Evolutionary conservation across 2,329 filamentous ascomycete genomes (phyloP).

Genomic region (Endoconidiophora laricicola): DNA sequence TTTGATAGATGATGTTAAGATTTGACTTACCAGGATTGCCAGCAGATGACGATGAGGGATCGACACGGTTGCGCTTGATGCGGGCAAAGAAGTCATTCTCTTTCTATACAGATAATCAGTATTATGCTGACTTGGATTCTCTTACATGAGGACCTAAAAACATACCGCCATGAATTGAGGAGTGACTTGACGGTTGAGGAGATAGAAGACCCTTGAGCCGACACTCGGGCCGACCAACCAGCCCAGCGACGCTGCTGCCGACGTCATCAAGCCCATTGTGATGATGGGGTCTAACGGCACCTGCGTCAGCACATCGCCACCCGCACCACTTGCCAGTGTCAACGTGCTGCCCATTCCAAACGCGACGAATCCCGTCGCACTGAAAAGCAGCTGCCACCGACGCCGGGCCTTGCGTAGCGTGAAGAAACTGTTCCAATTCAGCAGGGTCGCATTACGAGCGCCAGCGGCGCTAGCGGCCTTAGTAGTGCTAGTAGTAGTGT

Average conservation of each 20-base stretch:
- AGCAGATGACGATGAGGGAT: conserved; percentile 75
- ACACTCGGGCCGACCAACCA: conserved; percentile 78
- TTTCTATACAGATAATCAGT: conserved; percentile 37
- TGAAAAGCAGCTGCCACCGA: conserved; percentile 66
- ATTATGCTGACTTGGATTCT: too few relatives aligned
- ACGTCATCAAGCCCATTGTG: conserved; percentile 63
- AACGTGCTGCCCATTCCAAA: conserved; percentile 46
- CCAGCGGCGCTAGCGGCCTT: conserved; percentile 18
- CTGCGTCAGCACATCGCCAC: conserved; percentile 53
- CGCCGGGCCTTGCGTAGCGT: conserved; percentile 72
- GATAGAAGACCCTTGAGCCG: conserved; percentile 64
- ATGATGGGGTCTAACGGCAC: conserved; percentile 79
- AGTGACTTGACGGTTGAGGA: conserved; percentile 49
- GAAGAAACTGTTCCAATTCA: conserved; percentile 90
- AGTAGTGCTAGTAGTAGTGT: conserved; percentile 11
- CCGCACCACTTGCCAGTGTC: conserved; percentile 52
- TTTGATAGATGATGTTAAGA: background rate
- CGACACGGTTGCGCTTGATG: conserved; percentile 82
- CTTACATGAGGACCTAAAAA: too few relatives aligned
- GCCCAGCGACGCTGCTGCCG: conserved; percentile 61
- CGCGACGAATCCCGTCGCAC: conserved; percentile 44
- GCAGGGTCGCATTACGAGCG: conserved; percentile 22
- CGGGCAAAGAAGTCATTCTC: conserved; percentile 86
- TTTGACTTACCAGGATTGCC: conserved; percentile 53
- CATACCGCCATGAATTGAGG: conserved; percentile 50